A percentile compares a stretch with the other conserved stretches of the same genome.
Evolutionary conservation across 768 basidiomycete genomes (phyloP).

Genomic region (Lanmaoa rubissima): DNA sequence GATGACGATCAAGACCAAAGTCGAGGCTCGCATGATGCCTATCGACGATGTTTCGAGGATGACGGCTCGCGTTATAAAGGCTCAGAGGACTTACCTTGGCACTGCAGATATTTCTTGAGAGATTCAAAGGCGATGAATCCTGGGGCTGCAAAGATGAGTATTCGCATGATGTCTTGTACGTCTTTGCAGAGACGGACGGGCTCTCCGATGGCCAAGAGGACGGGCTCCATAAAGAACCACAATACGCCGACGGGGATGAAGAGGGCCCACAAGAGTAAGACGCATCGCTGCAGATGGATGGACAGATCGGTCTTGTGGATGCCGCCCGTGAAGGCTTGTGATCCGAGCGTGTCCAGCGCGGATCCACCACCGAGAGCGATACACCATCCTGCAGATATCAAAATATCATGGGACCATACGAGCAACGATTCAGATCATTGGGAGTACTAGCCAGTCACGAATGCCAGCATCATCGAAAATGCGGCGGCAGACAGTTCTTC

Average conservation of each 20-base stretch:
- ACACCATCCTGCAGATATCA: constrained; percentile 58
- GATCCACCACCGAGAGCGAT: constrained; percentile 78
- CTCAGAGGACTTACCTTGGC: constrained; percentile 52
- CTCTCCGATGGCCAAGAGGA: constrained; percentile 64
- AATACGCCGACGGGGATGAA: constrained; percentile 59
- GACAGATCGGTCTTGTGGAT: constrained; percentile 60
- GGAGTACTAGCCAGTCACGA: constrained; percentile 68
- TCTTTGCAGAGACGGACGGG: constrained; percentile 52
- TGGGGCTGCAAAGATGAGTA: constrained; percentile 63
- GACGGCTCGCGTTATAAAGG: not conserved
- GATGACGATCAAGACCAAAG: constrained; percentile 57
- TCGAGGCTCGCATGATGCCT: constrained; percentile 78
- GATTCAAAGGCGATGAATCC: constrained; percentile 76
- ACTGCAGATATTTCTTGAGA: constrained; percentile 77
- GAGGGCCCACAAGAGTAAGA: constrained; percentile 61
- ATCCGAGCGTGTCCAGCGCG: constrained; percentile 74
- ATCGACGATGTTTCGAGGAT: not conserved
- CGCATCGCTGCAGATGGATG: constrained; percentile 67
- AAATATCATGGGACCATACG: constrained; percentile 53
- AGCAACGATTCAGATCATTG: constrained; percentile 18
- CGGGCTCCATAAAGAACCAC: constrained; percentile 64
- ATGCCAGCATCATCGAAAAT: constrained; percentile 74
- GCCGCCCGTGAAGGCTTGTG: constrained; percentile 72
- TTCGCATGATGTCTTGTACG: constrained; percentile 63
- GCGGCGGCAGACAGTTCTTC: constrained; percentile 69